Evolutionary conservation across 768 basidiomycete genomes (phyloP).

Genomic region (Lentinus tigrinus): DNA sequence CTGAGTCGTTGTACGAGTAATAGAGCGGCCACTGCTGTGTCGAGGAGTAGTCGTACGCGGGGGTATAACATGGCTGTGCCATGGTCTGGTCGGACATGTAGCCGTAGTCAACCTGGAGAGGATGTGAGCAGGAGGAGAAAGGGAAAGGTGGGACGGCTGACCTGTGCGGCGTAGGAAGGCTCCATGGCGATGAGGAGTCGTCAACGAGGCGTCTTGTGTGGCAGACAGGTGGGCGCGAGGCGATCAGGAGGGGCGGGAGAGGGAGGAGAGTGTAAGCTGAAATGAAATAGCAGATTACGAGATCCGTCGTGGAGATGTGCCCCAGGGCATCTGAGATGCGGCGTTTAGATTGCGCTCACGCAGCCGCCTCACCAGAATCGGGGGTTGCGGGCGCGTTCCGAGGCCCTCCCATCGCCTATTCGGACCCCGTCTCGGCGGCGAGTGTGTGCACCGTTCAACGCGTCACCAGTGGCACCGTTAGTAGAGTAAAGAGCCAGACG

Average conservation of each 20-base stretch:
- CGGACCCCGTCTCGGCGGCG: not conserved
- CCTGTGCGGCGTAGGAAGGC: not conserved
- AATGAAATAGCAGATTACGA: not conserved
- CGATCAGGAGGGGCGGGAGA: not conserved
- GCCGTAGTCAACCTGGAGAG: not conserved
- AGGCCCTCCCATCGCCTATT: not conserved
- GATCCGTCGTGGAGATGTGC: conserved; percentile 2
- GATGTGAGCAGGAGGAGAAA: not conserved
- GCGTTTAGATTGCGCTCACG: conserved; percentile 10
- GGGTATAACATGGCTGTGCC: not conserved
- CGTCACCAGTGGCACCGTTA: not conserved
- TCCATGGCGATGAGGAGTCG: not conserved
- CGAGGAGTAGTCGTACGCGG: not conserved
- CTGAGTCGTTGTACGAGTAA: conserved; percentile 1
- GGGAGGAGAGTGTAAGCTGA: not conserved
- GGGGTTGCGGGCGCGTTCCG: conserved; percentile 3
- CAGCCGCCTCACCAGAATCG: conserved; percentile 4
- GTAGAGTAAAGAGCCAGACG: not conserved
- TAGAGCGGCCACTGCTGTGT: not conserved
- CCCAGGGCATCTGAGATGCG: conserved; percentile 14
- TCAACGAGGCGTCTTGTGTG: not conserved
- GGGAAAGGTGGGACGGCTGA: not conserved
- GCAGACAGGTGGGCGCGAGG: not conserved
- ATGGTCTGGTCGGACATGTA: not conserved
- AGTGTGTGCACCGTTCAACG: not conserved